Base-by-base conservation (phyloP, 208 protist species). In the Leishmania arabica region DNA sequence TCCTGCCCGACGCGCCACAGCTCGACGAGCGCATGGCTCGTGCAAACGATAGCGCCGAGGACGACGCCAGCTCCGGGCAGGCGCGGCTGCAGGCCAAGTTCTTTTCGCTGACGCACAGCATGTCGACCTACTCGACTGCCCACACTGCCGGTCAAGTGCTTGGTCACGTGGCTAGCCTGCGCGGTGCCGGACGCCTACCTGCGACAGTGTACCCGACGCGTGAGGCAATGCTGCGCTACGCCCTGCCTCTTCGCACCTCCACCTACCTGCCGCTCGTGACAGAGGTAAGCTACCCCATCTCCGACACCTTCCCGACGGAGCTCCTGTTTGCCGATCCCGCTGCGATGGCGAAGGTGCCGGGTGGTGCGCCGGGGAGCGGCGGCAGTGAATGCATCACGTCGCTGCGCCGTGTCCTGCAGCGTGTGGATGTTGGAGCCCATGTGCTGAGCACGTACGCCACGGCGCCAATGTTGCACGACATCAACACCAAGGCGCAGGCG, bases 191-290 rank as follows among this genome's bases (percentile, higher is more conserved):
- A 42, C 68, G 72, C 60, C 83, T 97, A 62, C 83, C 81, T 1
- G 81, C 83, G 62, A 56, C 83, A 7, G 84, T 88, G 15, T 97
- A 95, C 79, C 86, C 91, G 6, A 53, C 88, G 34, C 86, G 83
- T 8, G 92, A 97, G 84, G 94, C 92, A 19, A 82, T 95, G 74
- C 83, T 95, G 88, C 92, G 94, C n/a, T 96, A 97, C 79, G 91
- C 81, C 6, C 58, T 95, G 19, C 92, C 91, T 2, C 82, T 97
- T 74, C 84, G 87, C 80, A 94, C 89, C 24, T 49, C 78, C 45
- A 90, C 89, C 31, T 95, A 95, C 81, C 80, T 96, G 31, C 88
- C 92, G 11, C 79, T 95, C 31, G 37, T 95, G 24, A 95, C 90
- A 31, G 64, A 75, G 40, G 88, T 88, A 27, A 87, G 82, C 73